Base-by-base conservation (phyloP, 805 yeast species). In the Wickerhamomyces bovis region DNA sequence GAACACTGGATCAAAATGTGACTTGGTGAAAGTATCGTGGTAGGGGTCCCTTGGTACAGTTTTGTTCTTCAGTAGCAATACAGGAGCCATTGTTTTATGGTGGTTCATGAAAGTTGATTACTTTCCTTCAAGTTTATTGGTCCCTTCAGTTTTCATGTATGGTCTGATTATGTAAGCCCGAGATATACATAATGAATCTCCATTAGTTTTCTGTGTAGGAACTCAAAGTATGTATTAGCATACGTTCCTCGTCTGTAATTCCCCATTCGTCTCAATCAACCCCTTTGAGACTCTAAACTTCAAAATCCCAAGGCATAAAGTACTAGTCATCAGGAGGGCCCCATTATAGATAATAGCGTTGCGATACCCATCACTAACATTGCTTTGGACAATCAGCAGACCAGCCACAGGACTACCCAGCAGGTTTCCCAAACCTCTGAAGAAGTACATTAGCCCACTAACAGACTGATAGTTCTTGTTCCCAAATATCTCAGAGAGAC, bases 21-120 rank as follows among this genome's bases (percentile, higher is more conserved):
- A 53, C 18, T 50, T 50, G 1, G 43, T 36, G 41, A 83, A 74
- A 11, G 57, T 54, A 11, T 65, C 70, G 41, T 77, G 72, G 56
- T 89, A 89, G 0, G 82, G 81, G 57, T 89, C 96, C 4, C 52
- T 56, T 0, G 92, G 89, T 2, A 69, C 71, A 1, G 94, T 83
- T 51, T 73, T 75, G 62, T 87, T 89, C 67, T 89, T 89, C 48
- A 89, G 62, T 22, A 89, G 64, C 2, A 85, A 61, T 6, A 81
- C 70, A 31, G 61, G 63, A 28, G 45, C 12, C 54, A 53, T 48
- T n/a, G 7, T 13, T 28, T 28, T 28, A 11, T 4, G 6, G 11
- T 6, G 31, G n/a, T 4, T 12, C n/a, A 13, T 28, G 31, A 28
- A 7, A 3, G 7, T 28, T 28, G 31, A 28, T 28, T 28, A 28